Percentiles rank a stretch among this genome's conserved stretches.
Conservation (phyloP, 2,329 filamentous ascomycete species). For the Penicillium sp. region DNA sequence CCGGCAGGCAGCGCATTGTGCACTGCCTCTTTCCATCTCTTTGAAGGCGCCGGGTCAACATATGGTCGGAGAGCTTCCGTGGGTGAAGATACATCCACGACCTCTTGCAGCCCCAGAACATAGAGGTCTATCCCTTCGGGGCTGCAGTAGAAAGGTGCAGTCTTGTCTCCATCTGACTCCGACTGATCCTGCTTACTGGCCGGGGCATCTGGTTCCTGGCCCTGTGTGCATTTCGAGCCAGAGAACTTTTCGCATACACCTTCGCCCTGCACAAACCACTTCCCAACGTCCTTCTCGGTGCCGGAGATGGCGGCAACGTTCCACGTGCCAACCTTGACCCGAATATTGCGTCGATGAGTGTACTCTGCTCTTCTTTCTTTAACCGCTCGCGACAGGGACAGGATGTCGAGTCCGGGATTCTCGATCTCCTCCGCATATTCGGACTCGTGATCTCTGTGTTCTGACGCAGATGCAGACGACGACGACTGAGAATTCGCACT, state of each 20-base stretch:
- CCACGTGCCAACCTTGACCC: conserved; percentile 91
- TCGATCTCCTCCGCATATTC: conserved; percentile 18
- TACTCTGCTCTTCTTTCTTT: conserved; percentile 78
- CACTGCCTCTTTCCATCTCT: conserved; percentile 79
- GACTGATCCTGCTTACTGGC: conserved; percentile 48
- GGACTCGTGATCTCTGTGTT: conserved; percentile 14
- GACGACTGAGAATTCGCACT: conserved; percentile 7
- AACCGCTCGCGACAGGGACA: conserved; percentile 59
- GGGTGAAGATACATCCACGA: conserved; percentile 80
- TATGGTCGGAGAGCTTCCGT: conserved; percentile 77
- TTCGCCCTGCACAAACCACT: conserved; percentile 82
- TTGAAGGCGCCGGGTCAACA: conserved; percentile 68
- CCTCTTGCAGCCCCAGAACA: conserved; percentile 85
- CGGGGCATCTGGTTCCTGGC: conserved; percentile 16
- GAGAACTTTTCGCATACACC: conserved; percentile 67
- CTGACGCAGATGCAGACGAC: conserved; percentile 12
- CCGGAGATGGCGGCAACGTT: conserved; percentile 85
- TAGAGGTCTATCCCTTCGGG: conserved; percentile 79
- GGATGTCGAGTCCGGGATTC: conserved; percentile 29
- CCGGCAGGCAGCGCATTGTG: conserved; percentile 72
- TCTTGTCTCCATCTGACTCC: conserved; percentile 42
- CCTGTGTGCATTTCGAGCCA: conserved; percentile 42
- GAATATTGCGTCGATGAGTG: conserved; percentile 70
- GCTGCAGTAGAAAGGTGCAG: conserved; percentile 41
- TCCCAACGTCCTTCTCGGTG: conserved; percentile 81